Evolutionary conservation across 441 rosid species (phyloP).

Genomic region (Aleurites moluccanus): DNA sequence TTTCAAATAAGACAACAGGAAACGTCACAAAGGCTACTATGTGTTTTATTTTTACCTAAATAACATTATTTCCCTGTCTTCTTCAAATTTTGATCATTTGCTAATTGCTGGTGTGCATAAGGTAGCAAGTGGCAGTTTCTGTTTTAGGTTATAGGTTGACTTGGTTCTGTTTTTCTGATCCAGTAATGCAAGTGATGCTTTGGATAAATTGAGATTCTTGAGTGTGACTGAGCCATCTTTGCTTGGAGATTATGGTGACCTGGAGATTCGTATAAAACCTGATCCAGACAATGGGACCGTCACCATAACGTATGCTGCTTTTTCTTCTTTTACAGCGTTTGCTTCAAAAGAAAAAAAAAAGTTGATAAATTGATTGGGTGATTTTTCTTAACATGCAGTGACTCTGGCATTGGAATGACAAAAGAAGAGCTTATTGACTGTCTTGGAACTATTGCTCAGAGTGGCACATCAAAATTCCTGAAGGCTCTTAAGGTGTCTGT

Average conservation of each 20-base stretch:
- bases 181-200: constrained; percentile 99
- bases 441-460: constrained; percentile 98
- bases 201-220: constrained; percentile 91
- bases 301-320: constrained; percentile 66
- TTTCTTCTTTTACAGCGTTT: neutral
- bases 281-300: constrained; percentile 89
- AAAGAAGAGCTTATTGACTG: constrained; percentile 92
- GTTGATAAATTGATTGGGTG: neutral
- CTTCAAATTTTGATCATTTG: neutral
- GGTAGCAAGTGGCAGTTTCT: neutral
- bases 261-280: constrained; percentile 84
- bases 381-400: constrained; percentile 47
- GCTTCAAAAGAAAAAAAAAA: neutral
- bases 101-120: neutral
- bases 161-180: constrained; percentile 23
- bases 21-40: neutral
- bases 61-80: neutral
- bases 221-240: constrained; percentile 92
- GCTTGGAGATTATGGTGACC: constrained; percentile 87
- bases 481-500: constrained; percentile 74
- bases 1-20: neutral
- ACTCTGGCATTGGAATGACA: constrained; percentile 97
- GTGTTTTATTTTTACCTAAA: neutral
- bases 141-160: constrained; percentile 2
- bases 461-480: constrained; percentile 92